Base-by-base conservation (phyloP, 2,329 filamentous ascomycete species). In the Sclerotinia trifoliorum region DNA sequence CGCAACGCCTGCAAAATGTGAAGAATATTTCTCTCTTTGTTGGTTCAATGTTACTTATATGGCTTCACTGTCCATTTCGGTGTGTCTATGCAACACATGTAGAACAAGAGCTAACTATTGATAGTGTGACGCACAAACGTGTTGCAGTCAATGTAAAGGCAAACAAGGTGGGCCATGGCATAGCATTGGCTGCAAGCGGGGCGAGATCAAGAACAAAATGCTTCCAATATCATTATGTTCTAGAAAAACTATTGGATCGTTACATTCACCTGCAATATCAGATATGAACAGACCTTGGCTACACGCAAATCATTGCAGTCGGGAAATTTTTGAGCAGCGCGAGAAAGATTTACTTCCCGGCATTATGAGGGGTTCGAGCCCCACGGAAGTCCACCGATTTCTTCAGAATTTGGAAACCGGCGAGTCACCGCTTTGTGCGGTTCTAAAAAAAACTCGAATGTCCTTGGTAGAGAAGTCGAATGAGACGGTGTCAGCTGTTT, bases 201-300 rank as follows among this genome's bases (percentile, higher is more conserved):
- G 70, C n/a, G 67, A 60, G 46, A 60, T 71, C 42, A 67, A 65
- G 29, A 44, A 64, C 6, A 61, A 54, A 52, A 71, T 71, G 58
- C n/a, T 56, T n/a, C 58, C 58, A 24, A 24, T 71, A 17, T n/a
- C 26, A 4, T 58, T 70, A 17, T 71, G 70, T 54, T 32, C 24
- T 8, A 44, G 17, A 17, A 42, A 17, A 44, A 48, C 13, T 3
- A 11, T 39, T 3, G 10, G 13, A 49, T 24, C 48, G 5, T 21
- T 19, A n/a, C 13, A 5, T 17, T 15, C 32, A 51, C 52, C 48
- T 17, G 21, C 2, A 42, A 10, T 46, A 29, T 32, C 56, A 5
- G 29, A 39, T 26, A 62, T 21, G 1, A 2, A 35, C n/a, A 39
- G 26, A 24, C 65, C 65, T 29, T 62, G 56, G 65, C 24, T 54